Evolutionary conservation across 139 green algal genomes (phyloP), one percentile per base, ranked within the genome.

Genomic region (Auxenochlorella pyrenoidosa): DNA sequence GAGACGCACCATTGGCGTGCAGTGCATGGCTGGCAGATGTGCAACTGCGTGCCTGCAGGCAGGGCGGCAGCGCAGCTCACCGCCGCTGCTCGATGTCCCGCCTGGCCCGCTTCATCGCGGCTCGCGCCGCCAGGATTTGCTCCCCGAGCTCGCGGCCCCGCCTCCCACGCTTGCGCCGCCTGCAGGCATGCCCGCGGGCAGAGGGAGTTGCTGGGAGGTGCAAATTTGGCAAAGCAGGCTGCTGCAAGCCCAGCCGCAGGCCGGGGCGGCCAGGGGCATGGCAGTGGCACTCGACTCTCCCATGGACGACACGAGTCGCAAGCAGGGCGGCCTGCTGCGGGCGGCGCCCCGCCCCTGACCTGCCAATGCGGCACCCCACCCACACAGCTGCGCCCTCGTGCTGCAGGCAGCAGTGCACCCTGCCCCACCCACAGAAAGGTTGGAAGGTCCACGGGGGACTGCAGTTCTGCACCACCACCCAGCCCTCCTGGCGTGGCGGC

Each of bases 71-170:
- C 15, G 22, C 44, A 24, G 26, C 85, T 34, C 36, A 80, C 77
- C 36, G 28, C 40, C 66, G 32, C 5, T 32, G 18, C 60, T 70
- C 78, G 2, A 84, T 34, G 28, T 89, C 80, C 8, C 60, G 58
- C 12, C 86, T 73, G 3, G 88, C 88, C 21, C 85, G 70, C 85
- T 90, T 91, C 63, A 87, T 68, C 38, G 78, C 88, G 0, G 40
- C 88, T 0, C 38, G 72, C 0, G 85, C 85, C 54, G 38, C 32
- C 34, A 58, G 34, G 2, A 91, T 84, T 63, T 91, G 85, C 44
- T 82, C 58, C 40, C 34, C 5, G 18, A 80, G 59, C 40, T 34
- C 78, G 24, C 44, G 28, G 47, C 28, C 38, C 24, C 58, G 68
- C 26, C 28, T n/a, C 71, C 70, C 54, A 2, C 71, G 84, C 77